Evolutionary conservation across 2,329 filamentous ascomycete genomes (phyloP).

Genomic region (Tricladium varicosporioides): DNA sequence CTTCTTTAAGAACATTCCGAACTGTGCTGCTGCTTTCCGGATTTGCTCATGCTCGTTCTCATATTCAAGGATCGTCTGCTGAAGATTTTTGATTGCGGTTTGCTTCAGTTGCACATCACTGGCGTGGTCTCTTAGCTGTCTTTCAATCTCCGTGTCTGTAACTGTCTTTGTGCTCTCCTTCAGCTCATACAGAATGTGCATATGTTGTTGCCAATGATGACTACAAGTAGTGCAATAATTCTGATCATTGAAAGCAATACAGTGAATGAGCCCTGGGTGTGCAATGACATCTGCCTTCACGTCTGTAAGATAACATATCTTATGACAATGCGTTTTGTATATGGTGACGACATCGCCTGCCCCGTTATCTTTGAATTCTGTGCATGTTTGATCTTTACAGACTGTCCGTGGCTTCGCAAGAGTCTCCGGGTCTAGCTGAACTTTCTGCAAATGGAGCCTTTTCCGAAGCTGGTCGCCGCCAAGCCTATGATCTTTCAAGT

Average conservation of each 20-base stretch:
- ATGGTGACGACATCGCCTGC: slow-evolving; percentile 12
- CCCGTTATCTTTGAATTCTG: not conserved
- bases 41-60: slow-evolving; percentile 35
- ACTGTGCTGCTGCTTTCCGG: slow-evolving; percentile 36
- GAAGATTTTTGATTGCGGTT: slow-evolving; percentile 25
- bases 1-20: slow-evolving; percentile 39
- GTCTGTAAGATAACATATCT: slow-evolving; percentile 30
- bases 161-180: slow-evolving; percentile 24
- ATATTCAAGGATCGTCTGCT: slow-evolving; percentile 31
- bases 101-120: slow-evolving; percentile 27
- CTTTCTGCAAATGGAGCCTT: slow-evolving; percentile 29
- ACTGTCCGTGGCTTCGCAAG: slow-evolving; percentile 34
- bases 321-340: slow-evolving; percentile 36
- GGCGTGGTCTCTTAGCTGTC: slow-evolving; percentile 26
- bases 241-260: slow-evolving; percentile 27
- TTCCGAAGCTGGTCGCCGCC: slow-evolving; percentile 30
- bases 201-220: slow-evolving; percentile 38
- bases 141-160: slow-evolving; percentile 28
- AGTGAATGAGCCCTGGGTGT: slow-evolving; percentile 29
- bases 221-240: slow-evolving; percentile 29
- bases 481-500: slow-evolving; percentile 28
- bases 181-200: slow-evolving; percentile 37
- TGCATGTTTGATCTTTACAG: slow-evolving; percentile 25
- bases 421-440: slow-evolving; percentile 23
- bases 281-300: slow-evolving; percentile 30